Conservation (phyloP, 345 rosid genomes). For the Carallia pectinifolia region DNA sequence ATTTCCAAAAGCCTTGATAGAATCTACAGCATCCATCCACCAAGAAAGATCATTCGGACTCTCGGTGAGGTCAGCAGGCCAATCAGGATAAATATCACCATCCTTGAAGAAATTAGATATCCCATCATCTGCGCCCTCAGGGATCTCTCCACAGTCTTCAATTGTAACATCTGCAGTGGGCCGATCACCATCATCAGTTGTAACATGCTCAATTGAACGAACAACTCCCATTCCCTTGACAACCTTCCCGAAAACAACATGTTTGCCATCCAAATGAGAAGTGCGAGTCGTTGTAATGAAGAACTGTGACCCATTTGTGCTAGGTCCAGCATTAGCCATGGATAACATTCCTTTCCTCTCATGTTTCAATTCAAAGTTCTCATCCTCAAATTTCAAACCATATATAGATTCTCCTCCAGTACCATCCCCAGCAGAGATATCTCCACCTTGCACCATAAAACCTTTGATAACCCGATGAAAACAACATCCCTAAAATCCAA, state of each 20-base stretch:
- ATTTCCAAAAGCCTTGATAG: slow-evolving; percentile 71
- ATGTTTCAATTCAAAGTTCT: slow-evolving; percentile 81
- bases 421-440: slow-evolving; percentile 85
- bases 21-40: slow-evolving; percentile 90
- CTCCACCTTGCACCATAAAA: slow-evolving; percentile 95
- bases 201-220: slow-evolving; percentile 75
- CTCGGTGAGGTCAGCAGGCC: slow-evolving; percentile 81
- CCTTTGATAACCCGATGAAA: slow-evolving; percentile 85
- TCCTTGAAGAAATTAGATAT: slow-evolving; percentile 75
- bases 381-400: slow-evolving; percentile 87
- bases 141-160: slow-evolving; percentile 77
- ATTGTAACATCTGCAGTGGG: slow-evolving; percentile 62
- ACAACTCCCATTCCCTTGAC: slow-evolving; percentile 93
- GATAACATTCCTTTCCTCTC: slow-evolving; percentile 96
- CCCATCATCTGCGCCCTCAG: slow-evolving; percentile 77
- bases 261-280: slow-evolving; percentile 87
- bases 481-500: slow-evolving; percentile 60
- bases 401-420: slow-evolving; percentile 94
- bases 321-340: slow-evolving; percentile 83
- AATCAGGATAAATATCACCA: slow-evolving; percentile 86
- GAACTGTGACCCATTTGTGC: slow-evolving; percentile 97
- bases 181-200: slow-evolving; percentile 45
- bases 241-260: slow-evolving; percentile 89
- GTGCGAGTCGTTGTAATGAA: slow-evolving; percentile 86
- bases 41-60: slow-evolving; percentile 64